Evolutionary conservation across 2,329 filamentous ascomycete genomes (phyloP).

Genomic region (Penicillium fuscoglaucum): DNA sequence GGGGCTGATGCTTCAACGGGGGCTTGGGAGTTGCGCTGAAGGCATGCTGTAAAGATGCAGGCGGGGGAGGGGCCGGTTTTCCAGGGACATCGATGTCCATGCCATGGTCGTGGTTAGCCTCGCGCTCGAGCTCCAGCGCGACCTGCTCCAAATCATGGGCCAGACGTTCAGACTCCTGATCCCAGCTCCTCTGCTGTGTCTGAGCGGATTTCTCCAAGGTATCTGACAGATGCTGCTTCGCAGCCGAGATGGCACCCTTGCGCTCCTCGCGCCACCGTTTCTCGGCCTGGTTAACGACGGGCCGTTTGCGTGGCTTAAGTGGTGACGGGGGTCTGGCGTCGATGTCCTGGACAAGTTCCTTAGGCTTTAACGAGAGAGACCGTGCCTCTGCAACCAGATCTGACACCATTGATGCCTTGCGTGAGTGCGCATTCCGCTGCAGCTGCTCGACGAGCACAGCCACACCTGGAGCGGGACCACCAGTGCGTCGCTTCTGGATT

Average conservation of each 20-base stretch:
- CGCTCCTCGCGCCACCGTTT: conserved; percentile 40
- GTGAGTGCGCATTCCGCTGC: conserved; percentile 34
- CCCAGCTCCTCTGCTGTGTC: conserved; percentile 40
- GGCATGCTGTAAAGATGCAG: neutral
- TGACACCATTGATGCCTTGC: conserved; percentile 36
- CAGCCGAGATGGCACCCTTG: conserved; percentile 35
- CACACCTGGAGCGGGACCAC: conserved; percentile 27
- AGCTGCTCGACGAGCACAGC: conserved; percentile 46
- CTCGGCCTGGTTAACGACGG: conserved; percentile 44
- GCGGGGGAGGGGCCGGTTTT: neutral
- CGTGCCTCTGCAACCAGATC: conserved; percentile 27
- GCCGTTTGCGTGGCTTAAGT: conserved; percentile 38
- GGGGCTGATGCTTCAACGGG: conserved; percentile 40
- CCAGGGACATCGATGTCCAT: conserved; percentile 25
- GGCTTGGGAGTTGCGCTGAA: conserved; percentile 26
- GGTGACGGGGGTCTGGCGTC: neutral
- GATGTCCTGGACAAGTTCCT: conserved; percentile 12
- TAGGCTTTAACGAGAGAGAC: conserved; percentile 5
- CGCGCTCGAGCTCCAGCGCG: conserved; percentile 43
- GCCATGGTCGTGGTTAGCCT: conserved; percentile 14
- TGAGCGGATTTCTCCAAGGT: conserved; percentile 40
- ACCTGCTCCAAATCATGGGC: conserved; percentile 45
- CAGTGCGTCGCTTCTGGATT: conserved; percentile 38
- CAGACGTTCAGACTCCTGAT: conserved; percentile 45
- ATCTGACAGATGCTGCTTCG: conserved; percentile 37